These are phyloP conservation scores for Pleurozium schreberi DNA, from an alignment of 225 moss, liverwort and hornwort species.

Conservation along the genomic window DNA sequence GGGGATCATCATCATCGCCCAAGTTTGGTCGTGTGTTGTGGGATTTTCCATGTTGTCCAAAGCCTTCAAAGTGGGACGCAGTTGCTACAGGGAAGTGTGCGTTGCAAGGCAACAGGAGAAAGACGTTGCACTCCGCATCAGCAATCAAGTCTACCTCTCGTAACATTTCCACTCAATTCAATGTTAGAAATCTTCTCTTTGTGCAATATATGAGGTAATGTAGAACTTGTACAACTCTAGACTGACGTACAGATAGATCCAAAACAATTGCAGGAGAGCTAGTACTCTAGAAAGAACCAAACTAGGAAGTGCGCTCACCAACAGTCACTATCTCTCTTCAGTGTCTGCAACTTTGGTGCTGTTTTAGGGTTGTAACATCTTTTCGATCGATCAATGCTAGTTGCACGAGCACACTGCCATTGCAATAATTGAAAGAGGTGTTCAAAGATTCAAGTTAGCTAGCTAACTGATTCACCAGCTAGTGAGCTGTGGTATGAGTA, in stretches of 20 bases:
- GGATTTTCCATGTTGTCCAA: background rate
- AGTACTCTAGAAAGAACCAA: background rate
- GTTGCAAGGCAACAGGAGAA: background rate
- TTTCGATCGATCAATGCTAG: background rate
- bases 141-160: background rate
- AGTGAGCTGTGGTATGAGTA: background rate
- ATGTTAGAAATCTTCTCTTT: background rate
- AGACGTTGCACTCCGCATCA: too few species aligned
- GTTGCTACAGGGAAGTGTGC: background rate
- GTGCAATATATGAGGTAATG: background rate
- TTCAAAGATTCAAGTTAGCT: too few species aligned
- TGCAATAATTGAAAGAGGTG: background rate
- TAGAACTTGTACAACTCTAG: background rate
- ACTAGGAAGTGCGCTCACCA: background rate
- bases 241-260: background rate
- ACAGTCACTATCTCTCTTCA: background rate
- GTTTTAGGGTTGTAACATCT: background rate
- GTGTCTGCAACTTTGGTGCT: too few species aligned
- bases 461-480: too few species aligned
- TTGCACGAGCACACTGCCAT: background rate
- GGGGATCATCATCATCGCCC: conserved; percentile 1
- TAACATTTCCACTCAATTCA: background rate
- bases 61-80: background rate
- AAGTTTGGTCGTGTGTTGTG: background rate
- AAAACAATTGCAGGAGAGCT: background rate